Evolutionary conservation across 768 basidiomycete genomes (phyloP).

Genomic region (Myochromella boudieri): DNA sequence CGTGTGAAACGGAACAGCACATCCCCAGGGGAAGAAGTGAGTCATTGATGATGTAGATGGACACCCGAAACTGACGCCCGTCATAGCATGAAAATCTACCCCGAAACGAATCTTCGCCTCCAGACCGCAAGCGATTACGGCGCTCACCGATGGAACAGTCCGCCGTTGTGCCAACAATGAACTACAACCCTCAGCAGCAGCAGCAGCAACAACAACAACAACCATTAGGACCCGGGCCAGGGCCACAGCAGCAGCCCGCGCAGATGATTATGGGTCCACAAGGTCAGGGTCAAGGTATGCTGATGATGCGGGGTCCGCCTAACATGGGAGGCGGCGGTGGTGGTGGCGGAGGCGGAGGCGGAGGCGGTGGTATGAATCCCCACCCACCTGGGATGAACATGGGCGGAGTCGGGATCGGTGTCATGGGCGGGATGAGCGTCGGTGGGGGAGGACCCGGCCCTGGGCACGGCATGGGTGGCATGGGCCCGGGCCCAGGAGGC

Average conservation of each 20-base stretch:
- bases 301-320: slow-evolving; percentile 30
- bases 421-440: too few species aligned
- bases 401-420: too few species aligned
- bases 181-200: slow-evolving; percentile 30
- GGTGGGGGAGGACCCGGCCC: too few species aligned
- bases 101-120: slow-evolving; percentile 55
- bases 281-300: slow-evolving; percentile 24
- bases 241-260: slow-evolving; percentile 36
- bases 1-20: slow-evolving; percentile 54
- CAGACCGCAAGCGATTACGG: slow-evolving; percentile 53
- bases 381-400: too few species aligned
- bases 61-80: too few species aligned
- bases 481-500: too few species aligned
- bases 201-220: slow-evolving; percentile 30
- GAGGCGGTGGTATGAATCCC: slow-evolving; percentile 28
- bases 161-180: slow-evolving; percentile 29
- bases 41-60: too few species aligned
- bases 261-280: slow-evolving; percentile 36
- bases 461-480: too few species aligned
- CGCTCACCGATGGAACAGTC: slow-evolving; percentile 50
- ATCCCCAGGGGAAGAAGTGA: slow-evolving; percentile 62
- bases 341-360: slow-evolving; percentile 24
- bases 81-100: slow-evolving; percentile 45
- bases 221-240: slow-evolving; percentile 26
- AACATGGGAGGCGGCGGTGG: slow-evolving; percentile 20